Evolutionary conservation across 2,329 filamentous ascomycete genomes (phyloP).

Genomic region (Aspergillus fumigatiaffinis): DNA sequence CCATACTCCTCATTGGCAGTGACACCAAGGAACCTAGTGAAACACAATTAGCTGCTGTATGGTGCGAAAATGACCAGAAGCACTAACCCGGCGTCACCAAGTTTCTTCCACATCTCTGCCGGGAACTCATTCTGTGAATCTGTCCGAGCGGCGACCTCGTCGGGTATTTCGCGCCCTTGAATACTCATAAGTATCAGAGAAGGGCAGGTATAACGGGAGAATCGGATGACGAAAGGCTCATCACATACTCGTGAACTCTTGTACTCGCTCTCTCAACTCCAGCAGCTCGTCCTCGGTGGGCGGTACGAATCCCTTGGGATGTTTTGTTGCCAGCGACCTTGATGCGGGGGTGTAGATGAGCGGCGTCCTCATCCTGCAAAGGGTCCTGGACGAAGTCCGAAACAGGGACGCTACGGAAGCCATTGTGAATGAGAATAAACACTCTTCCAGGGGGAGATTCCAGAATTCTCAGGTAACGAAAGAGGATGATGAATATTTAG

Average conservation of each 20-base stretch:
- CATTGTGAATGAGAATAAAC: slow-evolving; percentile 22
- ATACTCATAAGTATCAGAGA: background rate
- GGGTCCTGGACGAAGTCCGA: slow-evolving; percentile 28
- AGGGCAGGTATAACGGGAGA: background rate
- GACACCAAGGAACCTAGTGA: slow-evolving; percentile 70
- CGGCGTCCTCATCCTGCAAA: slow-evolving; percentile 22
- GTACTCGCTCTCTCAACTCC: slow-evolving; percentile 77
- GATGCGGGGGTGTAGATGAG: slow-evolving; percentile 29
- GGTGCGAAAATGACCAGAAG: too few species aligned
- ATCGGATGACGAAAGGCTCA: background rate
- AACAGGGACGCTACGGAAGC: slow-evolving; percentile 30
- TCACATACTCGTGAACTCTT: slow-evolving; percentile 69
- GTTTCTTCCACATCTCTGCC: slow-evolving; percentile 84
- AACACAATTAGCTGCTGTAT: background rate
- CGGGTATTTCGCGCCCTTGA: slow-evolving; percentile 73
- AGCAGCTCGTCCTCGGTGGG: slow-evolving; percentile 70
- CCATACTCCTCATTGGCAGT: slow-evolving; percentile 92
- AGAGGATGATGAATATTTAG: background rate
- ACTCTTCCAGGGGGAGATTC: background rate
- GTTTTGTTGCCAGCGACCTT: slow-evolving; percentile 61
- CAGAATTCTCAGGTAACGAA: background rate
- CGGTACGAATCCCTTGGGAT: slow-evolving; percentile 60
- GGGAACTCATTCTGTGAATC: slow-evolving; percentile 87
- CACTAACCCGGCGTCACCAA: slow-evolving; percentile 73
- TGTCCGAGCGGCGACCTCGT: slow-evolving; percentile 75